Evolutionary conservation across 139 green algal genomes (phyloP), one percentile per base, ranked within the genome.

Genomic region (Chlamydomonas schloesseri): DNA sequence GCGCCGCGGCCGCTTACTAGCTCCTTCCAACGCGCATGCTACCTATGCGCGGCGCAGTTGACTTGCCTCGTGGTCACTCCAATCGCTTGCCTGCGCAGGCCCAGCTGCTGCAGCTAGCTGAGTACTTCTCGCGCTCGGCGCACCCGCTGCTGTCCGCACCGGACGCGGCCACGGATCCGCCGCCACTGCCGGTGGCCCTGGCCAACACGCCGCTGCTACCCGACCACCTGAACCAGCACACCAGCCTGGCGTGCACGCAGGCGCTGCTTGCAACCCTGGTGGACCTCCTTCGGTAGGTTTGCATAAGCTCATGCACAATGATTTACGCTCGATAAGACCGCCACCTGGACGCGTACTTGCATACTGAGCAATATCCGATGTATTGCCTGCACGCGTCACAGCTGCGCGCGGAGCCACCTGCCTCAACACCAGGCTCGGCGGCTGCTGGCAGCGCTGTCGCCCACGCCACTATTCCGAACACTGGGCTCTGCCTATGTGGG

Each of bases 71-170:
- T n/a, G n/a, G n/a, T n/a, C n/a, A n/a, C n/a, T n/a, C n/a, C n/a
- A n/a, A n/a, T n/a, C n/a, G n/a, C n/a, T n/a, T n/a, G n/a, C n/a
- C n/a, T n/a, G n/a, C n/a, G 29, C 74, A 90, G 87, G 24, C 64
- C 17, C 84, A 91, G 60, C 78, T 91, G 53, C 69, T 88, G 42
- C 81, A 86, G 24, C 86, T 94, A 36, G 88, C 90, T 2, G 46
- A 90, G 31, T 72, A 62, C 65, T 50, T 93, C 11, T 57, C 79
- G 33, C 78, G 81, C 0, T 86, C 83, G 29, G 68, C 76, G 2
- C 60, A 68, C 3, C 78, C 74, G 10, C 71, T 89, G 72, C 86
- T 94, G 36, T 64, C 71, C 31, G 79, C 75, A 47, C 89, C 75
- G 6, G 71, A 89, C 14, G 80, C 88, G 21, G 50, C 71, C 18